Evolutionary conservation across 768 basidiomycete genomes (phyloP), one percentile per base, ranked within the genome.

Genomic region (Leccinum incarnatum): DNA sequence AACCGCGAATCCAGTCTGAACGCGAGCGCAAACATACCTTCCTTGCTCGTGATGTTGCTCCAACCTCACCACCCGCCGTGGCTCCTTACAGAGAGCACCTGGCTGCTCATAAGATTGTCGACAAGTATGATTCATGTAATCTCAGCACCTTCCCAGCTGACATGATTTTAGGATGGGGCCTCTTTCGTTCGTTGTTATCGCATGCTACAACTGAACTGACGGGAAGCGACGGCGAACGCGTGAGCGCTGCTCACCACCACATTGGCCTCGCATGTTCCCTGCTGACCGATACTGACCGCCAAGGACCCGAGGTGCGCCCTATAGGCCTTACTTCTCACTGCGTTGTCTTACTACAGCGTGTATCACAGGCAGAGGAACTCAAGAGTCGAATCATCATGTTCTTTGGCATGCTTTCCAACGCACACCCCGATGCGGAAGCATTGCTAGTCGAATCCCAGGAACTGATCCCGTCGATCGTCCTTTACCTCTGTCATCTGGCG

Each of bases 381-480:
- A 75, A 73, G 62, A 68, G 68, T 7, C 62, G 63, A 2, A 74
- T 81, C 46, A 62, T 83, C 46, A 72, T 69, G 40, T 73, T 80
- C 58, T 69, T 83, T 54, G 67, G 74, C 14, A 74, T 74, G 32
- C 69, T 83, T 29, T 29, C 29, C 29, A 66, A 73, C 46, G 66
- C 70, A 2, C 76, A 82, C 54, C 57, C 73, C 0, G 79, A 79
- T 51, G 76, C 75, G 34, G 57, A 73, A n/a, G 65, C 59, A 0
- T 66, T 76, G 1, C 67, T 83, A 6, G 65, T 76, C 5, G 76
- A 79, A 15, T 87, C 87, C 1, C 77, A 76, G 45, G 76, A 77
- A 11, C 65, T 93, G 14, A 78, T 92, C 45, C 89, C 89, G 2
- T 84, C 89, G 1, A 69, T 92, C 27, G 77, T 91, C 19, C 62